These are phyloP conservation scores for Arabis hirsuta DNA, from an alignment of 345 rosid species.

Conservation along the genomic window DNA sequence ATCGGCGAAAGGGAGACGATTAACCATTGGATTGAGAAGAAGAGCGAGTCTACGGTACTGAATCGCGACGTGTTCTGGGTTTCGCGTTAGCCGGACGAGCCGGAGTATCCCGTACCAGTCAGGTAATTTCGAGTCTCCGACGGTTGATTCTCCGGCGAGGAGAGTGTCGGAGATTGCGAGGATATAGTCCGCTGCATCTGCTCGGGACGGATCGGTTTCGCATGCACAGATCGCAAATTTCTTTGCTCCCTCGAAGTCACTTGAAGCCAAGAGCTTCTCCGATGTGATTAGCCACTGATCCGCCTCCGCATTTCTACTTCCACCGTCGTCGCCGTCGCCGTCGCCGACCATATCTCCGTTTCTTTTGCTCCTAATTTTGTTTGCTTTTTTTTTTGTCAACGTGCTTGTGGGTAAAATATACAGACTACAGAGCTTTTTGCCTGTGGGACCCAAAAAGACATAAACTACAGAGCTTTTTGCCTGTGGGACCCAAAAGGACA, in stretches of 20 bases:
- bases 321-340: slow-evolving; percentile 34
- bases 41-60: slow-evolving; percentile 80
- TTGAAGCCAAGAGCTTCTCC: slow-evolving; percentile 71
- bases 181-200: slow-evolving; percentile 59
- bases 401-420: background rate
- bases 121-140: slow-evolving; percentile 39
- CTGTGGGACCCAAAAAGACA: background rate
- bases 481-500: slow-evolving; percentile 9
- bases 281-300: slow-evolving; percentile 70
- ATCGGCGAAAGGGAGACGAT: slow-evolving; percentile 69
- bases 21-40: slow-evolving; percentile 59
- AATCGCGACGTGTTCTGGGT: slow-evolving; percentile 59
- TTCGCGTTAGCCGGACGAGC: slow-evolving; percentile 55
- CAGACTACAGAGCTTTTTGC: slow-evolving; percentile 10
- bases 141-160: slow-evolving; percentile 55
- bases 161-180: slow-evolving; percentile 82
- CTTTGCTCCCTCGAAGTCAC: slow-evolving; percentile 76
- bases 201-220: slow-evolving; percentile 61
- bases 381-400: too few species aligned
- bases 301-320: slow-evolving; percentile 54
- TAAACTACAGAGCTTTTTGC: too few species aligned
- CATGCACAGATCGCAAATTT: slow-evolving; percentile 72
- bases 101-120: slow-evolving; percentile 84
- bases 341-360: slow-evolving; percentile 43
- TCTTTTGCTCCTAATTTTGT: background rate